These are phyloP conservation scores for Abrus pulchellus DNA, from an alignment of 306 rosid genomes.

Conservation along the genomic window DNA sequence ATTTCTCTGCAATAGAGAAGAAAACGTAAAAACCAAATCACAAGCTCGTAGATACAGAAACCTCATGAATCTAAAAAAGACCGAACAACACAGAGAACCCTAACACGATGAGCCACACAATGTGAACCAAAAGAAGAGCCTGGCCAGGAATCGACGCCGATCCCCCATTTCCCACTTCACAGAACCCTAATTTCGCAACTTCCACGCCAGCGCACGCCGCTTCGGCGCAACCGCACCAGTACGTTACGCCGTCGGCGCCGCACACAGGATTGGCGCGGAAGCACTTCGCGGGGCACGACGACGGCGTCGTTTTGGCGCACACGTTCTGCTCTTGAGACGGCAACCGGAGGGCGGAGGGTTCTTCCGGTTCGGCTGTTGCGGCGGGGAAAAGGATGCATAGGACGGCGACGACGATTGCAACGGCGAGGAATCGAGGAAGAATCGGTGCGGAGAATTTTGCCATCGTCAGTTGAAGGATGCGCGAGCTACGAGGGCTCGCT, in stretches of 20 bases:
- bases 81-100: constrained; percentile 87
- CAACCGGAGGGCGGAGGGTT: constrained; percentile 46
- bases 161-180: constrained; percentile 85
- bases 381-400: constrained; percentile 43
- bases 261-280: constrained; percentile 87
- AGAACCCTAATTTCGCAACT: constrained; percentile 78
- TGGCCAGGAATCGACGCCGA: constrained; percentile 86
- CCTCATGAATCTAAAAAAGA: constrained; percentile 55
- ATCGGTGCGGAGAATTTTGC: constrained; percentile 43
- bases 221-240: constrained; percentile 95
- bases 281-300: constrained; percentile 80
- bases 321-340: constrained; percentile 45
- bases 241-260: constrained; percentile 82
- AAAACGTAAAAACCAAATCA: not conserved
- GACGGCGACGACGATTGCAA: not conserved
- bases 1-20: not conserved
- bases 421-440: constrained; percentile 18
- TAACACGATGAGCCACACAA: constrained; percentile 86
- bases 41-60: constrained; percentile 26
- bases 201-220: constrained; percentile 76
- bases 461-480: constrained; percentile 46
- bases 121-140: constrained; percentile 88
- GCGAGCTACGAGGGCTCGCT: constrained; percentile 63
- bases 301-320: constrained; percentile 52
- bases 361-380: constrained; percentile 50